Percentiles rank a stretch among this genome's conserved stretches.
phyloP scores from a whole-genome alignment of 2,329 filamentous ascomycete species.

The Podosphaera xanthii region DNA sequence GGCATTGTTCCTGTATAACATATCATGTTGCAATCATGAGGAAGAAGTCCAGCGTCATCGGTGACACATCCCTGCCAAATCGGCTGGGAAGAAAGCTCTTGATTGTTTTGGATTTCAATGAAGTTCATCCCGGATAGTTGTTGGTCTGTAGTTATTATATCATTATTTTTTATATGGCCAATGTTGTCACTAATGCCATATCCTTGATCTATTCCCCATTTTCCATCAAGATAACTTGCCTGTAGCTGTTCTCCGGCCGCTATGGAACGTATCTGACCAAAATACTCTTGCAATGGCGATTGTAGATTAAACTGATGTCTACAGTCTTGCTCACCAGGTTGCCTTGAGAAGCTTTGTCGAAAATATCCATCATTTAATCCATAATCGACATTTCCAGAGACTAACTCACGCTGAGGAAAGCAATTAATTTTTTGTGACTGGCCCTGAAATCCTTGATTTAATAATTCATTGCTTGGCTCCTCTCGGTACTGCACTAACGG shows the following conservation, averaged over 20 bases:
- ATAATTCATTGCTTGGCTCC: neutral
- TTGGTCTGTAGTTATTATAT: no score
- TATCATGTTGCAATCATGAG: neutral
- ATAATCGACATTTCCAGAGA: no score
- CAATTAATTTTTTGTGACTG: neutral
- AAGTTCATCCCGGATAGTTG: neutral
- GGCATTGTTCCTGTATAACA: neutral
- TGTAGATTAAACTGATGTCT: neutral
- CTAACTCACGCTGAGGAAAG: neutral
- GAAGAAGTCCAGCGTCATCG: neutral
- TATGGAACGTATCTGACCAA: neutral
- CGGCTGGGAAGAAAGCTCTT: neutral
- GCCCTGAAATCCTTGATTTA: neutral
- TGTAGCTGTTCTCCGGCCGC: neutral
- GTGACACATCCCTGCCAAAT: neutral
- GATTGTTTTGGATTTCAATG: neutral
- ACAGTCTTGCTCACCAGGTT: neutral
- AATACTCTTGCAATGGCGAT: no score
- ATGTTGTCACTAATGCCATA: no score
- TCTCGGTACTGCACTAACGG: conserved; percentile 1
- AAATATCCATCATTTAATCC: neutral
- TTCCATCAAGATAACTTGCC: neutral
- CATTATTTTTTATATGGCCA: no score
- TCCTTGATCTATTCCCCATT: neutral
- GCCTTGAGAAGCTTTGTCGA: neutral